Conservation (phyloP, 2,329 filamentous ascomycete genomes). For the Myriangium duriaei region DNA sequence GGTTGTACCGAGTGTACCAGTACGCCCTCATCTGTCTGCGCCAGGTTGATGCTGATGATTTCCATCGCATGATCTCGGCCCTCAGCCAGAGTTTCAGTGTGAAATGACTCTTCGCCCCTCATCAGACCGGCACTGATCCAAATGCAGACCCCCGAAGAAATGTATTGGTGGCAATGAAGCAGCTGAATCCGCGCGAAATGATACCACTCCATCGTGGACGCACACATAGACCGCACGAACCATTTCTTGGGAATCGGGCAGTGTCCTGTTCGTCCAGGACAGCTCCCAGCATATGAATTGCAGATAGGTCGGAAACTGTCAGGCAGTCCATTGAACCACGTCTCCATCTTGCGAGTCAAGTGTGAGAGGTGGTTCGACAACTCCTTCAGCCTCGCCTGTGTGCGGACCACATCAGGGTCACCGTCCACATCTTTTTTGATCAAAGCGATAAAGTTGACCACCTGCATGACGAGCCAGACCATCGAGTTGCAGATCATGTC, state of each 20-base stretch:
- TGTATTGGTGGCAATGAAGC: too few relatives aligned
- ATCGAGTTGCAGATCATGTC: conserved; percentile 52
- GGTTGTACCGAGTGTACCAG: conserved; percentile 48
- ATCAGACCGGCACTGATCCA: too few relatives aligned
- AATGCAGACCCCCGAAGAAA: too few relatives aligned
- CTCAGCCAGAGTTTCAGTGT: conserved; percentile 43
- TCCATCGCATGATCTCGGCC: conserved; percentile 47
- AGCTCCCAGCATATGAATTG: conserved; percentile 11
- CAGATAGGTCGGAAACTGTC: conserved; percentile 47
- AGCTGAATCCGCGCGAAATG: conserved; percentile 52
- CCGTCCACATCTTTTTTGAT: conserved; percentile 39
- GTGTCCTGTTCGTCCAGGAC: conserved; percentile 11
- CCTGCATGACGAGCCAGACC: conserved; percentile 53
- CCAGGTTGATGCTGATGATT: conserved; percentile 48
- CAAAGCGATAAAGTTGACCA: conserved; percentile 53
- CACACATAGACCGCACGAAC: conserved; percentile 52
- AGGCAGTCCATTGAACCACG: conserved; percentile 46
- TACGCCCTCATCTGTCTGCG: conserved; percentile 42
- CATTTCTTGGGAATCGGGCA: conserved; percentile 39
- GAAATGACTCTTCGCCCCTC: too few relatives aligned
- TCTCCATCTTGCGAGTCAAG: conserved; percentile 44
- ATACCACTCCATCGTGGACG: conserved; percentile 52
- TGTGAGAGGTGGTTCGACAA: conserved; percentile 41
- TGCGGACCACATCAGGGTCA: conserved; percentile 26
- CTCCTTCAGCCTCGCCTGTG: conserved; percentile 37